Evolutionary conservation across 1,139 yeast species (phyloP), one percentile per base, ranked within the genome.

Genomic region (Pichia kudriavzevii): DNA sequence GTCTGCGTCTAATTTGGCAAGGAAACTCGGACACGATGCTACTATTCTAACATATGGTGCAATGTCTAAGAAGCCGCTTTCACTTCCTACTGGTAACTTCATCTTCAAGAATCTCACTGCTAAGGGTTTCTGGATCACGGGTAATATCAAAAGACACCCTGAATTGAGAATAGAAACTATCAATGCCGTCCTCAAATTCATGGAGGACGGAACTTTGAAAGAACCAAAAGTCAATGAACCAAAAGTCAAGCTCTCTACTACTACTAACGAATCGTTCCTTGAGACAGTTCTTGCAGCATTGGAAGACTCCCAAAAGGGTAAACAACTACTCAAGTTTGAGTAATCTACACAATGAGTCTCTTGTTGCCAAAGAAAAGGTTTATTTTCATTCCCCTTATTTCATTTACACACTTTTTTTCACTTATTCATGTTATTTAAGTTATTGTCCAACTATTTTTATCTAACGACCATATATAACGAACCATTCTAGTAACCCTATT

Each of bases 31-130:
- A 34, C 55, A 61, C 15, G 69, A 74, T 43, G 84, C 87, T 21
- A 77, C 76, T 2, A 68, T 81, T 44, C 67, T 91, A 67, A 87
- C 98, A 1, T 91, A 91, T 55, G 99, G 99, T 20, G 98, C 95
- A 32, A 91, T 91, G 98, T 84, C 97, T 5, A 78, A 79, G 66
- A 91, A 85, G 61, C 98, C 98, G 3, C 93, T 93, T 18, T 72
- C 75, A 13, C 61, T 91, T 40, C 96, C 97, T 28, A 85, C 96
- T 1, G 75, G 95, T 1, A 63, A 84, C 42, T 83, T 84, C 53
- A 88, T 93, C 46, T 91, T 91, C 67, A 91, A 87, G 58, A 82
- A 88, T 53, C 60, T 91, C 41, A 79, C 83, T 14, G 77, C 88
- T 40, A 75, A 78, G 28, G 98, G 99, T 0, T 91, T 82, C 63